Conservation (phyloP, 768 basidiomycete species). For the Gymnopilus junonius region DNA sequence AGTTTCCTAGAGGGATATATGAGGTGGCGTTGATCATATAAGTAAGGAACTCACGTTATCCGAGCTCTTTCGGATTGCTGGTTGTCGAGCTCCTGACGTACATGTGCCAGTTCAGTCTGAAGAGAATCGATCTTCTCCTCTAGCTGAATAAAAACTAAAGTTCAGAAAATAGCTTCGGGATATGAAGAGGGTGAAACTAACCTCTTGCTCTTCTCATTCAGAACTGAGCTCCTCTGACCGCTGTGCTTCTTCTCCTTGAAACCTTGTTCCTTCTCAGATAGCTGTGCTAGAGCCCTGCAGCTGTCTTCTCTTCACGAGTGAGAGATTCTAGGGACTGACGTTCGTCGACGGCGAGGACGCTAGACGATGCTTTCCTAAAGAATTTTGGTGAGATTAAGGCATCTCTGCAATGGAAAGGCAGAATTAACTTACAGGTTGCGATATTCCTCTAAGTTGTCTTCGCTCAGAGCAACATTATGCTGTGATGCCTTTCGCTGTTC, state of each 20-base stretch:
- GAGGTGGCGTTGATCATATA: neutral
- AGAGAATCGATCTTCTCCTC: conserved; percentile 62
- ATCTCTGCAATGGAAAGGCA: neutral
- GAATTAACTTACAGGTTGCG: conserved; percentile 68
- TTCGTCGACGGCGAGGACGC: conserved; percentile 81
- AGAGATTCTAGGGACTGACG: conserved; percentile 85
- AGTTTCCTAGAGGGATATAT: conserved; percentile 63
- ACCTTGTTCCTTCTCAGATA: conserved; percentile 72
- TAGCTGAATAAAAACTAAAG: conserved; percentile 41
- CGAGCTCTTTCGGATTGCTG: conserved; percentile 82
- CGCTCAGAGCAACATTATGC: conserved; percentile 76
- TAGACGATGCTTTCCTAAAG: conserved; percentile 77
- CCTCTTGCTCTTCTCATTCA: conserved; percentile 60
- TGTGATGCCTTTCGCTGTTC: conserved; percentile 73
- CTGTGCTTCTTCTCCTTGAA: conserved; percentile 59
- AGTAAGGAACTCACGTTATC: conserved; percentile 62
- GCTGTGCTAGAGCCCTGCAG: conserved; percentile 61
- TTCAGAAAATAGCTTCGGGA: neutral
- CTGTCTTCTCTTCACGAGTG: conserved; percentile 80
- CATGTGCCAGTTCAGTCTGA: conserved; percentile 62
- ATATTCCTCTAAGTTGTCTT: conserved; percentile 89
- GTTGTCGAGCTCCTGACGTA: conserved; percentile 82
- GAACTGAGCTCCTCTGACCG: conserved; percentile 56
- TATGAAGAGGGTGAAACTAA: conserved; percentile 28
- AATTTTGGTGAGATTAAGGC: neutral